These are phyloP conservation scores for Eremomyces bilateralis DNA, from an alignment of 495 filamentous ascomycete species.

Conservation along the genomic window DNA sequence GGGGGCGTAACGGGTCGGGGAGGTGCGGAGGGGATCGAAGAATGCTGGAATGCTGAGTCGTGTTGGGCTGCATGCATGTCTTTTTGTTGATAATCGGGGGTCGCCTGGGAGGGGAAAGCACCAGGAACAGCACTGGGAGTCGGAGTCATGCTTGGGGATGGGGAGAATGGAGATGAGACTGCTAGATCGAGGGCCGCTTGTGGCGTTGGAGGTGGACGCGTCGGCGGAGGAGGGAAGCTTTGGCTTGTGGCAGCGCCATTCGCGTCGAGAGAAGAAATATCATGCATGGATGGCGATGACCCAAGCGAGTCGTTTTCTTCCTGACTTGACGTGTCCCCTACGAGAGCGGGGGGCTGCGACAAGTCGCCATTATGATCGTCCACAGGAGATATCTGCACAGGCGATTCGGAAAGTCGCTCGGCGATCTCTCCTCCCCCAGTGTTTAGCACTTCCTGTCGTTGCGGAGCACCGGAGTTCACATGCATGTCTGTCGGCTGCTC, in stretches of 20 bases:
- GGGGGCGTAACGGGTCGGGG: conserved; percentile 8
- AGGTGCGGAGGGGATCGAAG: conserved; percentile 5
- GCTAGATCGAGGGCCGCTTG: background rate
- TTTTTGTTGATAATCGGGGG: background rate
- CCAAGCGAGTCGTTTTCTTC: conserved; percentile 1
- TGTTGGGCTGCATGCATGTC: background rate
- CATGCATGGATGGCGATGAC: no score
- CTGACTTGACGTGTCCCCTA: conserved; percentile 5
- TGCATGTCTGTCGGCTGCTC: conserved; percentile 16
- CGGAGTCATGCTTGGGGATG: background rate
- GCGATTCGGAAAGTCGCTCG: conserved; percentile 51
- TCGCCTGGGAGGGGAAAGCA: background rate
- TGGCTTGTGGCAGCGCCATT: background rate
- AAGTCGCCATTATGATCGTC: conserved; percentile 9
- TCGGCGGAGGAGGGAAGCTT: conserved; percentile 4
- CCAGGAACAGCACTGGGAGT: background rate
- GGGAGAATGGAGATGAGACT: background rate
- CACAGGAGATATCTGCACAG: conserved; percentile 39
- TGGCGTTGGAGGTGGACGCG: conserved; percentile 9
- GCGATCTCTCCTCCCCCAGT: conserved; percentile 4
- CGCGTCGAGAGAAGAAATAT: background rate
- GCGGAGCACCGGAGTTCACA: background rate
- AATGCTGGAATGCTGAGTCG: conserved; percentile 1
- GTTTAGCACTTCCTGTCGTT: conserved; percentile 4
- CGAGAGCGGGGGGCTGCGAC: conserved; percentile 11